These are phyloP conservation scores for Codiaeum variegatum DNA, from an alignment of 441 rosid species.

Conservation along the genomic window DNA sequence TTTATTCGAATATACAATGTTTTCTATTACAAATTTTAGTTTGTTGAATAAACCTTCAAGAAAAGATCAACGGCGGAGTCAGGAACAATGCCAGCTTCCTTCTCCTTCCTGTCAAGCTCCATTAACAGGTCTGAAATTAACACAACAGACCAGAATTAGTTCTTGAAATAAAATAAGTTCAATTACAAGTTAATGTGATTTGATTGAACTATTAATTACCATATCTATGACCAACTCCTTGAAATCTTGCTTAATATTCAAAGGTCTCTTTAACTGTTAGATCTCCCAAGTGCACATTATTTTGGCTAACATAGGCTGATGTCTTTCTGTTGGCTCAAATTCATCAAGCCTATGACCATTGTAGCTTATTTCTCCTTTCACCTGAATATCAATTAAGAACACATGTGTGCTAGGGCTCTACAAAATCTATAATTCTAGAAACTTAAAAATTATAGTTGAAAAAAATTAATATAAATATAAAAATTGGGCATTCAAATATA, in stretches of 20 bases:
- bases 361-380: constrained; percentile 54
- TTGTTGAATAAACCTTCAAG: constrained; percentile 17
- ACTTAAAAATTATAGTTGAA: too few species aligned
- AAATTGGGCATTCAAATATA: too few species aligned
- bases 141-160: not conserved
- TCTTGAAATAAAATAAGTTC: not conserved
- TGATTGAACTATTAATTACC: constrained; percentile 7
- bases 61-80: constrained; percentile 17
- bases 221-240: constrained; percentile 15
- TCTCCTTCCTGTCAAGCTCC: constrained; percentile 21
- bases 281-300: constrained; percentile 17
- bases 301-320: constrained; percentile 19
- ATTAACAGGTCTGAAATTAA: constrained; percentile 6
- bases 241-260: constrained; percentile 16
- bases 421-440: too few species aligned
- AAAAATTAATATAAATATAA: too few species aligned
- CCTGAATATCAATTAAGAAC: constrained; percentile 29
- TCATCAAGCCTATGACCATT: constrained; percentile 49
- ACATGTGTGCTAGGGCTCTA: too few species aligned
- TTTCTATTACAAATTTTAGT: not conserved
- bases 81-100: constrained; percentile 12
- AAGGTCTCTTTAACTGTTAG: constrained; percentile 21
- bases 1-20: not conserved
- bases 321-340: constrained; percentile 19
- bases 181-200: not conserved